Conservation (phyloP, 2,329 filamentous ascomycete genomes). For the Colletotrichum tofieldiae region DNA sequence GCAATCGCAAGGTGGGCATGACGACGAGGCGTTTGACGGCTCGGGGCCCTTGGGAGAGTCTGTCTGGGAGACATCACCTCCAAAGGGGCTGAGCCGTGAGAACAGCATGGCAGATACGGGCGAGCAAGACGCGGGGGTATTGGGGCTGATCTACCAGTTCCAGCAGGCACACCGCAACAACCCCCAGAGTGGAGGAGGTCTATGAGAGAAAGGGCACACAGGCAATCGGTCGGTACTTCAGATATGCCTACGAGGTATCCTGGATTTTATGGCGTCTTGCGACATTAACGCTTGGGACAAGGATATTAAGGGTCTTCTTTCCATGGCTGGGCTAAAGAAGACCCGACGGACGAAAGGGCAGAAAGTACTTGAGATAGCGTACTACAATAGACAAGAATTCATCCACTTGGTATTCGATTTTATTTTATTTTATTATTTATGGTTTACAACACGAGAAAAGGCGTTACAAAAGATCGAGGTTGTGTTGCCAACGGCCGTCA, state of each 20-base stretch:
- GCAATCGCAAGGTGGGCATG: slow-evolving; percentile 73
- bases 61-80: slow-evolving; percentile 72
- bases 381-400: background rate
- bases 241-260: background rate
- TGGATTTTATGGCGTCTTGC: background rate
- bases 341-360: background rate
- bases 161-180: slow-evolving; percentile 70
- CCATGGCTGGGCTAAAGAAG: background rate
- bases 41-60: slow-evolving; percentile 70
- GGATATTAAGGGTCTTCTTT: background rate
- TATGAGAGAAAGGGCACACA: slow-evolving; percentile 1
- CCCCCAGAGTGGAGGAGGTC: slow-evolving; percentile 54
- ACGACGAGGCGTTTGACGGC: slow-evolving; percentile 67
- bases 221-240: background rate
- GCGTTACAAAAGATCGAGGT: background rate
- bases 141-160: slow-evolving; percentile 72
- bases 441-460: background rate
- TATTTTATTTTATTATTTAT: too few relatives aligned
- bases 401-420: background rate
- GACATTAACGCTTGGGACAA: background rate
- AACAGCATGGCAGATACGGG: slow-evolving; percentile 63
- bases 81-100: slow-evolving; percentile 66
- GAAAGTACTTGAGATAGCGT: background rate
- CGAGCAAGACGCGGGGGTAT: slow-evolving; percentile 68
- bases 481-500: background rate